phyloP scores from a whole-genome alignment of 352 stramenopile species.

The Hyaloperonospora brassicae region DNA sequence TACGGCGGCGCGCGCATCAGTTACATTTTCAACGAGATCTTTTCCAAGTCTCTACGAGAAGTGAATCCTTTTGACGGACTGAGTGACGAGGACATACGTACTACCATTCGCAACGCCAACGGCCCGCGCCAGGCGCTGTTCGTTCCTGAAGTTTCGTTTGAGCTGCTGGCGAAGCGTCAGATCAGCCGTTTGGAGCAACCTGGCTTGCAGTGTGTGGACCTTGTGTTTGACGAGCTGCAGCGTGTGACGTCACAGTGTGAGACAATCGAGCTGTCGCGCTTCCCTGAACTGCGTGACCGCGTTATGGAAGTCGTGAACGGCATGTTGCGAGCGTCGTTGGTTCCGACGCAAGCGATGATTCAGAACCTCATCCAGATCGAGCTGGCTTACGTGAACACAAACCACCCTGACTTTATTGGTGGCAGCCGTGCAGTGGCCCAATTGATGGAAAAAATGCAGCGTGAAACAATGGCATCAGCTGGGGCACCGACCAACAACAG shows the following conservation, averaged over 20 bases:
- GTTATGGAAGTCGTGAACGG: conserved; percentile 92
- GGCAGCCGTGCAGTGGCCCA: conserved; percentile 91
- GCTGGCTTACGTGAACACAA: conserved; percentile 99
- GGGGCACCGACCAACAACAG: conserved; percentile 24
- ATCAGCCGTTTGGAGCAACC: conserved; percentile 94
- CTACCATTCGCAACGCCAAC: conserved; percentile 98
- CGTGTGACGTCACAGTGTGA: conserved; percentile 92
- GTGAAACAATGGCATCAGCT: conserved; percentile 58
- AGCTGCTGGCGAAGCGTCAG: conserved; percentile 95
- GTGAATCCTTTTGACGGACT: conserved; percentile 96
- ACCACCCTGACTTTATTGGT: conserved; percentile 99
- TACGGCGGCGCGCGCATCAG: conserved; percentile 96
- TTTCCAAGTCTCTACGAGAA: conserved; percentile 80
- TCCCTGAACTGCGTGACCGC: conserved; percentile 91
- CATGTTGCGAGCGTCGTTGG: conserved; percentile 74
- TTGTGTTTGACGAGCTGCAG: conserved; percentile 98
- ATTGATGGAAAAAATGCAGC: conserved; percentile 92
- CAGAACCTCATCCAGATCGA: conserved; percentile 98
- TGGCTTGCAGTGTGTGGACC: conserved; percentile 95
- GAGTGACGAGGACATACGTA: conserved; percentile 98
- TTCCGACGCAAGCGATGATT: conserved; percentile 91
- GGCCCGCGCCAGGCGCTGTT: conserved; percentile 96
- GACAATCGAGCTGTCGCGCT: conserved; percentile 93
- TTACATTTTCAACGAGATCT: conserved; percentile 98
- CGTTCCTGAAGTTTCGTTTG: conserved; percentile 98